phyloP scores from a whole-genome alignment of 768 basidiomycete genomes.

The Leccinum sublutescens region DNA sequence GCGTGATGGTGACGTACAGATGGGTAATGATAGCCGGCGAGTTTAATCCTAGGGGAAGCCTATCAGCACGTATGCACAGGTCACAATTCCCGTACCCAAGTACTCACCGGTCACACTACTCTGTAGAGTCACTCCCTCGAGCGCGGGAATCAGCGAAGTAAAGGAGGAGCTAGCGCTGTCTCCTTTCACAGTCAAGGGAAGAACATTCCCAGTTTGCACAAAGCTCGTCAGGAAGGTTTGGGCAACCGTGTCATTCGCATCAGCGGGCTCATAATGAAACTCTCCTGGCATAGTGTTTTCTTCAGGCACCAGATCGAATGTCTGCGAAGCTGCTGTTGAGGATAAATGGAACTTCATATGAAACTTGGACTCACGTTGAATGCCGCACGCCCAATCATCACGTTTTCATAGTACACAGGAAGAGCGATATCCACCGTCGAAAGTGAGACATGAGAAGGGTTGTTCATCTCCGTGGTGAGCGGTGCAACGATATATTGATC shows the following conservation, averaged over 20 bases:
- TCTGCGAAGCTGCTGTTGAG: slow-evolving; percentile 32
- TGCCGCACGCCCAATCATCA: slow-evolving; percentile 56
- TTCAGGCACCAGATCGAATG: slow-evolving; percentile 59
- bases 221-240: slow-evolving; percentile 59
- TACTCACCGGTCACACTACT: slow-evolving; percentile 48
- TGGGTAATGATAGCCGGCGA: slow-evolving; percentile 57
- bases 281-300: slow-evolving; percentile 51
- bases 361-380: slow-evolving; percentile 45
- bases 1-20: slow-evolving; percentile 51
- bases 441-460: slow-evolving; percentile 68
- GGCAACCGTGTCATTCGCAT: slow-evolving; percentile 66
- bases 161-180: slow-evolving; percentile 62
- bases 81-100: not conserved
- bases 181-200: slow-evolving; percentile 58
- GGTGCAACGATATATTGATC: slow-evolving; percentile 57
- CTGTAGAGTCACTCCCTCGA: slow-evolving; percentile 50
- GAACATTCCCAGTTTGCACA: slow-evolving; percentile 47
- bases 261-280: slow-evolving; percentile 64
- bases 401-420: slow-evolving; percentile 54
- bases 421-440: slow-evolving; percentile 56
- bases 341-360: not conserved
- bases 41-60: slow-evolving; percentile 38
- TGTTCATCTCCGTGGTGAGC: slow-evolving; percentile 55
- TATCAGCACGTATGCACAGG: not conserved
- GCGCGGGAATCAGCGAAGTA: slow-evolving; percentile 51